These are phyloP conservation scores for Besnoitia besnoiti DNA, from an alignment of 169 alveolate species.

Conservation along the genomic window DNA sequence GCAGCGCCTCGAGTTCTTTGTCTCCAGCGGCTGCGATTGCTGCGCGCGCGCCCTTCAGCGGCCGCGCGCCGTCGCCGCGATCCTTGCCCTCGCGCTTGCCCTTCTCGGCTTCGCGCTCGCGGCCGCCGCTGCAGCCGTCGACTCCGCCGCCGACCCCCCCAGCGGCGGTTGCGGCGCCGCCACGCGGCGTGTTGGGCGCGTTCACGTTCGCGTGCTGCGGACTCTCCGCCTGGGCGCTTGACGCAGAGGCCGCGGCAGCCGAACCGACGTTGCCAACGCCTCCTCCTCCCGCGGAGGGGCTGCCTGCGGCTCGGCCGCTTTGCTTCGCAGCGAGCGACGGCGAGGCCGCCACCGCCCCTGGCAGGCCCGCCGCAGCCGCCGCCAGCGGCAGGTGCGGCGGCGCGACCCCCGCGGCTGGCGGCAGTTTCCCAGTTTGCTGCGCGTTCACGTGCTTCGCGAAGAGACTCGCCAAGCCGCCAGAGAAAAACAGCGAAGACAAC, in stretches of 20 bases:
- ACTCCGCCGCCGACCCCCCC: no score
- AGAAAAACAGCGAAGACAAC: not conserved
- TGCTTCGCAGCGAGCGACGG: no score
- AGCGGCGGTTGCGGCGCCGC: no score
- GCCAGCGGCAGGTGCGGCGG: constrained; percentile 23
- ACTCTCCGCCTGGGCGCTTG: constrained; percentile 1
- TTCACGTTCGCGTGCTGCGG: no score
- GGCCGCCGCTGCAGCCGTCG: not conserved
- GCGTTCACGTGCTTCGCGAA: constrained; percentile 8
- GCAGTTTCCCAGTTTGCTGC: not conserved
- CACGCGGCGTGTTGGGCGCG: no score
- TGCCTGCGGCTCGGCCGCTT: no score
- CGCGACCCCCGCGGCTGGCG: not conserved
- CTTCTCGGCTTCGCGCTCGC: not conserved
- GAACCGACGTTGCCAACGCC: no score
- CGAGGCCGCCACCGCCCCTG: constrained; percentile 38
- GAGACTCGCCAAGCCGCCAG: not conserved
- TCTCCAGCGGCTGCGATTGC: not conserved
- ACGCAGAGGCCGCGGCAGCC: not conserved
- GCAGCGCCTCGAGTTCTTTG: not conserved
- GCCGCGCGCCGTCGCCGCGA: not conserved
- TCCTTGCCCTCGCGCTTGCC: not conserved
- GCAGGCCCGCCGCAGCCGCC: constrained; percentile 36
- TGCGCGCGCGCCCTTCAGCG: not conserved
- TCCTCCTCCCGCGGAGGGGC: no score